These are phyloP conservation scores for Acanthamoeba healyi DNA, from an alignment of 208 protist species.

Conservation along the genomic window DNA sequence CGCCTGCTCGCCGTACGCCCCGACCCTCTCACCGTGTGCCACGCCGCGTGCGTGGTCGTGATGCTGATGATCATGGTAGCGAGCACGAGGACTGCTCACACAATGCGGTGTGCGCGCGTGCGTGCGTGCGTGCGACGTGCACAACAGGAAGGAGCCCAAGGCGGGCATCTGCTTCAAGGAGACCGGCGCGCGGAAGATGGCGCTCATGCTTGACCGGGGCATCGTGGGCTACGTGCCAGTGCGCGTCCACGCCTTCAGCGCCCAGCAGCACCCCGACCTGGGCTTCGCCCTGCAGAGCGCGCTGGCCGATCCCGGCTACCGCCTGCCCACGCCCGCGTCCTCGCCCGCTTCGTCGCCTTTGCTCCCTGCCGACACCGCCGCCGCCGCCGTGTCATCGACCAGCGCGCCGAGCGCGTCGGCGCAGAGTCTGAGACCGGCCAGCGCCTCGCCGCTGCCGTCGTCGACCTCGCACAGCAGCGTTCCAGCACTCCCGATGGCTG, in stretches of 20 bases:
- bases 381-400: background rate
- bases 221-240: slow-evolving; percentile 39
- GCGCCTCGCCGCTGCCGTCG: background rate
- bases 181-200: background rate
- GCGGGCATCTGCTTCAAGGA: background rate
- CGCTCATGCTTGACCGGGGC: background rate
- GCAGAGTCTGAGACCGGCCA: background rate
- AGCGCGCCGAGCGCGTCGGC: background rate
- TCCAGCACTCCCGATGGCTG: too few species aligned
- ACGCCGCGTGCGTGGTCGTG: background rate
- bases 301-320: background rate
- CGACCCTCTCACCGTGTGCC: too few species aligned
- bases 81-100: too few species aligned
- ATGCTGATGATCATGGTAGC: too few species aligned
- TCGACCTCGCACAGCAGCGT: background rate
- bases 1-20: background rate
- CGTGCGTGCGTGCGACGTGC: background rate
- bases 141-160: background rate
- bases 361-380: background rate
- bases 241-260: background rate
- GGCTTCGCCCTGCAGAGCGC: background rate
- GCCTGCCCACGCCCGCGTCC: background rate
- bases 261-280: background rate
- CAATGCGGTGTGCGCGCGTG: background rate
- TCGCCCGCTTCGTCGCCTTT: background rate